Evolutionary conservation across 2,329 filamentous ascomycete genomes (phyloP), one percentile per base, ranked within the genome.

Genomic region (Nemania sp.): DNA sequence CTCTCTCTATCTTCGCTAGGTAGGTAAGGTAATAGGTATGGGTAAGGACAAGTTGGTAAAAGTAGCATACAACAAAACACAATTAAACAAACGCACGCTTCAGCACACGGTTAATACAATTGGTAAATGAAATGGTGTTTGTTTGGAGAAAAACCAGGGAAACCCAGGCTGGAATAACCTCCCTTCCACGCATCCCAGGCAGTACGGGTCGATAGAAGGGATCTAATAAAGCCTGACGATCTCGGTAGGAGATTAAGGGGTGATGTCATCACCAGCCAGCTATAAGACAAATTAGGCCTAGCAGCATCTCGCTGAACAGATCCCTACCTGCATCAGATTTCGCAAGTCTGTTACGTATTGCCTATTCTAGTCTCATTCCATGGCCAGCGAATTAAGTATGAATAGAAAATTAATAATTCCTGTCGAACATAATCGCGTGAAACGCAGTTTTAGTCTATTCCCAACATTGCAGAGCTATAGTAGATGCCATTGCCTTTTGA

Each of bases 241-340:
- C 68, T 53, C 29, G 52, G 49, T 53, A 43, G 38, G 47, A 58
- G 32, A 62, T 66, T 57, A 58, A 24, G 45, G 27, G 43, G 65
- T 70, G 68, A 70, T 68, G 65, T 70, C 68, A 70, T 70, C 59
- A n/a, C 61, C 54, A 51, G 32, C 45, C 24, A 27, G 51, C 41
- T 45, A n/a, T 13, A 13, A 54, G 24, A 68, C 62, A 26, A 51
- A 58, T 52, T 32, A 38, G 64, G 65, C 54, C 47, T 68, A 64
- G 68, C 56, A 24, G 18, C 29, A 59, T 59, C 57, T 62, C 47
- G 45, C 58, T 35, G 47, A n/a, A n/a, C 41, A 24, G 24, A 15
- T 52, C 38, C 8, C 47, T 66, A 52, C 52, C 27, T 35, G 22
- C 6, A 29, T 11, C 20, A 52, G 29, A 56, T 47, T 38, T 18